These are phyloP conservation scores for Nigrospora sphaerica DNA, from an alignment of 2,329 filamentous ascomycete genomes.

Conservation along the genomic window DNA sequence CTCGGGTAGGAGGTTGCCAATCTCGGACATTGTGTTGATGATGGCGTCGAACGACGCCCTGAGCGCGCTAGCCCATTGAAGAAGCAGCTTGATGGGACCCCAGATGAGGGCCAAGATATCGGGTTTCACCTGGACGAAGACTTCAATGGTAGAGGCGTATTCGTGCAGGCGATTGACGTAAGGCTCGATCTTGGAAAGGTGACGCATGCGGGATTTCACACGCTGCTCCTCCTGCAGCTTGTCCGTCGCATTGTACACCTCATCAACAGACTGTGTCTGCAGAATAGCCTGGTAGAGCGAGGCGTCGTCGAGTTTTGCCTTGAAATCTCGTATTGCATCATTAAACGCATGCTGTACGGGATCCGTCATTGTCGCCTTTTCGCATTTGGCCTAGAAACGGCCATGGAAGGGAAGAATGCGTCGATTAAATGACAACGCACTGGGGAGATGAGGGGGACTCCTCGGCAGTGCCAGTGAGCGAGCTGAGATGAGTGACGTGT, in stretches of 20 bases:
- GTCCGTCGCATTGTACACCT: conserved; percentile 24
- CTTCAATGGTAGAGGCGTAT: conserved; percentile 19
- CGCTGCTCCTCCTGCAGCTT: conserved; percentile 23
- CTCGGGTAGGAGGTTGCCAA: conserved; percentile 18
- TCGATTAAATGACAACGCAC: no score
- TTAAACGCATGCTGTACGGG: background rate
- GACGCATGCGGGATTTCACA: conserved; percentile 13
- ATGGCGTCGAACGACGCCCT: conserved; percentile 16
- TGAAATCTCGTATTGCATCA: background rate
- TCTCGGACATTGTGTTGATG: conserved; percentile 10
- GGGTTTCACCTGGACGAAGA: conserved; percentile 22
- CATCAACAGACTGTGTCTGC: conserved; percentile 14
- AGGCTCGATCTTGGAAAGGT: conserved; percentile 21
- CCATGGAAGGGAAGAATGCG: no score
- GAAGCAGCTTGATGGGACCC: conserved; percentile 24
- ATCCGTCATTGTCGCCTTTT: background rate
- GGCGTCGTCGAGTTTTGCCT: background rate
- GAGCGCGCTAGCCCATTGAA: conserved; percentile 12
- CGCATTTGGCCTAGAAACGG: no score
- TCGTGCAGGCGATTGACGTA: conserved; percentile 19
- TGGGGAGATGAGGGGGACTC: no score
- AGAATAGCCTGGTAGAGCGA: background rate
- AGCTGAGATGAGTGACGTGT: no score
- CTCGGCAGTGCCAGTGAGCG: no score
- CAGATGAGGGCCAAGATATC: conserved; percentile 27